phyloP scores from a whole-genome alignment of 2,329 filamentous ascomycete genomes.

The Fusarium sp. region DNA sequence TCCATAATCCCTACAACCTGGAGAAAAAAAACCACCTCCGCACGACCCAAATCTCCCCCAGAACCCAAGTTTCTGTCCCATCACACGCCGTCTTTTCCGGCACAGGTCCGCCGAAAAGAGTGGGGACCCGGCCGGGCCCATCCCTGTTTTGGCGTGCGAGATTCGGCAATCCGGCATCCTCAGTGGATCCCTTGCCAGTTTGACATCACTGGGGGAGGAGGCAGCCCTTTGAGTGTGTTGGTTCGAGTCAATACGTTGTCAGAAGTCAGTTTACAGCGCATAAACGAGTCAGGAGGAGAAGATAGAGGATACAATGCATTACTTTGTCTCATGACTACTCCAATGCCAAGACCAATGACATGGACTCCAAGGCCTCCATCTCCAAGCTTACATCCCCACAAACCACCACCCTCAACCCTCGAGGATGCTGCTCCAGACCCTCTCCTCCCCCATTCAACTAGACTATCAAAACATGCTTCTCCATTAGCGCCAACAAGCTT shows the following conservation, averaged over 20 bases:
- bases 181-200: slow-evolving; percentile 10
- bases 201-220: slow-evolving; percentile 26
- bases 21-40: slow-evolving; percentile 9
- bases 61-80: not conserved
- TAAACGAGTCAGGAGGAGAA: not conserved
- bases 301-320: not conserved
- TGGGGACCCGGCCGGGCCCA: slow-evolving; percentile 16
- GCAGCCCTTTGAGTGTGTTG: not conserved
- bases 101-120: slow-evolving; percentile 30
- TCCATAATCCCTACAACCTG: slow-evolving; percentile 21
- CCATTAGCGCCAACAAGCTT: slow-evolving; percentile 23
- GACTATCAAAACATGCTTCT: slow-evolving; percentile 18
- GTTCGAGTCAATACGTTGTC: not conserved
- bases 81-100: slow-evolving; percentile 19
- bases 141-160: slow-evolving; percentile 17
- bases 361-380: not conserved
- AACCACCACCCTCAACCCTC: not conserved
- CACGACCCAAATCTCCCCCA: not conserved
- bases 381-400: not conserved
- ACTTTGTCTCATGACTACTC: not conserved
- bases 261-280: not conserved
- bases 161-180: slow-evolving; percentile 43
- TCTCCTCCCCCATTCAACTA: slow-evolving; percentile 2
- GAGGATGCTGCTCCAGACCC: not conserved
- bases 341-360: not conserved